phyloP scores from a whole-genome alignment of 1,139 yeast species.

The Candida neerlandica region DNA sequence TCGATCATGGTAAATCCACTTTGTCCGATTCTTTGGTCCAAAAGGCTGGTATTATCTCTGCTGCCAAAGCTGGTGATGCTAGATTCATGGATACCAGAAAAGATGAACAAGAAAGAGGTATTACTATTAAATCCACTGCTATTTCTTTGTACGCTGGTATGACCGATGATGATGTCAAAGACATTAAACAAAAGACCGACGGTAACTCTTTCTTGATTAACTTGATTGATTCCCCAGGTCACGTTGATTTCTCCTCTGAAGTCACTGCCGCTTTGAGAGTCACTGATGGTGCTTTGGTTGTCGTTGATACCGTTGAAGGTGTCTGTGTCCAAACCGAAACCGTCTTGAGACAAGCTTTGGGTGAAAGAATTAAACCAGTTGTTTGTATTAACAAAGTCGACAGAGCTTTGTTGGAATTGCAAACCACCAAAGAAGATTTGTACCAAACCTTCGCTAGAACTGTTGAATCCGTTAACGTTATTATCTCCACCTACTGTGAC shows the following conservation, averaged over 20 bases:
- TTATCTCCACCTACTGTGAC: conserved; percentile 94
- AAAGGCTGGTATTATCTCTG: conserved; percentile 99
- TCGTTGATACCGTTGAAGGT: conserved; percentile 99
- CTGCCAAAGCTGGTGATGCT: conserved; percentile 99
- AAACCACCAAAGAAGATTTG: conserved; percentile 97
- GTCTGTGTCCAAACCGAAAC: conserved; percentile 99
- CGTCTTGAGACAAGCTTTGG: conserved; percentile 98
- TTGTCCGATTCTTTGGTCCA: conserved; percentile 98
- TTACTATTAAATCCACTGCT: conserved; percentile 98
- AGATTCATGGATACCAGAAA: conserved; percentile 99
- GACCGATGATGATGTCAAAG: conserved; percentile 90
- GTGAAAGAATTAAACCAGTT: conserved; percentile 99
- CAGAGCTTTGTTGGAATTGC: conserved; percentile 98
- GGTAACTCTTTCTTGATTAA: conserved; percentile 96
- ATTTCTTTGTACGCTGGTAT: conserved; percentile 92
- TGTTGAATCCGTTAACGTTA: conserved; percentile 98
- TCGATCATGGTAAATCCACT: conserved; percentile 99
- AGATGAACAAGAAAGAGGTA: conserved; percentile 99
- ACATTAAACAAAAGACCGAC: conserved; percentile 90
- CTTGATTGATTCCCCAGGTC: conserved; percentile 99
- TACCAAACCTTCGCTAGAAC: conserved; percentile 99
- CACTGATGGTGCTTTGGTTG: conserved; percentile 99
- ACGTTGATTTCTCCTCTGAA: conserved; percentile 99
- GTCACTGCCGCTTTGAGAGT: conserved; percentile 99
- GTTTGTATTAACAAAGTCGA: conserved; percentile 98